These are phyloP conservation scores for Kwoniella europaea DNA, from an alignment of 768 basidiomycete genomes.

Conservation along the genomic window DNA sequence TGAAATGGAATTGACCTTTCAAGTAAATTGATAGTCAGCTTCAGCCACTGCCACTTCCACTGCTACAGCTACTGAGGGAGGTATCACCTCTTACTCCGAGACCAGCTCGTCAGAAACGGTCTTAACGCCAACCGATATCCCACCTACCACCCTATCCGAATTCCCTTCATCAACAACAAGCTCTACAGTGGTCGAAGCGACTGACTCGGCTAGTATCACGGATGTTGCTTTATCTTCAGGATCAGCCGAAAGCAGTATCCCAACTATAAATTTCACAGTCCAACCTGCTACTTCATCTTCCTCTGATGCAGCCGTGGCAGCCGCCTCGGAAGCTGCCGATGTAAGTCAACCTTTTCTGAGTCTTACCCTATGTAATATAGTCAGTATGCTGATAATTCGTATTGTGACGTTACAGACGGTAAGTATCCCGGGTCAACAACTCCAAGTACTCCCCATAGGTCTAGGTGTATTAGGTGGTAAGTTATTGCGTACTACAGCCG, in stretches of 20 bases:
- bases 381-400: neutral
- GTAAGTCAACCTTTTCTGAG: neutral
- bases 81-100: neutral
- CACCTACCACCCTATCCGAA: neutral
- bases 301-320: neutral
- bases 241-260: neutral
- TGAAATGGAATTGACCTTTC: neutral
- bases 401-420: conserved; percentile 14
- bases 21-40: neutral
- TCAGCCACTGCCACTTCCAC: no score
- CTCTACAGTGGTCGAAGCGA: neutral
- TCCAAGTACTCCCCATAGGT: conserved; percentile 51
- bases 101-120: neutral
- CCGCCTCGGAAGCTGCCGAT: conserved; percentile 9
- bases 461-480: conserved; percentile 50
- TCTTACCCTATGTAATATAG: neutral
- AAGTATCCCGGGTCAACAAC: conserved; percentile 36
- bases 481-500: neutral
- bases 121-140: neutral
- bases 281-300: neutral
- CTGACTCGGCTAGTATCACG: no score
- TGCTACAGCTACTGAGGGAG: neutral
- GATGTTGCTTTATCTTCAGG: neutral
- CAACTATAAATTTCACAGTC: neutral
- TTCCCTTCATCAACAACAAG: neutral